Evolutionary conservation across 1,139 yeast species (phyloP).

Genomic region (Debaryomycetaceae sp.): DNA sequence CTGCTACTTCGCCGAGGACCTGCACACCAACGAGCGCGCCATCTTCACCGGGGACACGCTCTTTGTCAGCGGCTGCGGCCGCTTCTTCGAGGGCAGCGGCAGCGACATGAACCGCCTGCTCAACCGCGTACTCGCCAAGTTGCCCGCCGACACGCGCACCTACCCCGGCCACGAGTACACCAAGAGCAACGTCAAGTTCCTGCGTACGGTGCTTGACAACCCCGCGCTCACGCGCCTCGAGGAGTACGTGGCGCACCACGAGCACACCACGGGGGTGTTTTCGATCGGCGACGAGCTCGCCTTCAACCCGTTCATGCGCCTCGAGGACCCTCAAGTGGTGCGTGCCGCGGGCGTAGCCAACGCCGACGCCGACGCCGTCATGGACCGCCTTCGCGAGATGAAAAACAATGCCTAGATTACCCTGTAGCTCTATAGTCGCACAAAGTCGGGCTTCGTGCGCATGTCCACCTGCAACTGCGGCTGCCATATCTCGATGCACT

Average conservation of each 20-base stretch:
- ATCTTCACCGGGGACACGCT: slow-evolving; percentile 96
- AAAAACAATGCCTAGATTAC: slow-evolving; percentile 48
- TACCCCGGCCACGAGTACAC: slow-evolving; percentile 98
- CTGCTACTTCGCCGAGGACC: slow-evolving; percentile 74
- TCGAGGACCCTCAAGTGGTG: slow-evolving; percentile 53
- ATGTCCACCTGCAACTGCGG: slow-evolving; percentile 37
- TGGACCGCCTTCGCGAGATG: slow-evolving; percentile 65
- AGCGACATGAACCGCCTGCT: slow-evolving; percentile 73
- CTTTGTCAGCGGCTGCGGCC: slow-evolving; percentile 92
- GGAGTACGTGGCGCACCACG: slow-evolving; percentile 48
- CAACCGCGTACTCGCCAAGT: slow-evolving; percentile 48
- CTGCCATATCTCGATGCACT: slow-evolving; percentile 49
- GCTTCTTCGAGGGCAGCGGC: slow-evolving; percentile 91
- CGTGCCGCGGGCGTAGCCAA: slow-evolving; percentile 34
- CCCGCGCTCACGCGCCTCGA: slow-evolving; percentile 55
- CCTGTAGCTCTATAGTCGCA: slow-evolving; percentile 15
- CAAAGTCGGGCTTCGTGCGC: slow-evolving; percentile 33
- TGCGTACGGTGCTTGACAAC: slow-evolving; percentile 54
- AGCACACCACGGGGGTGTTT: slow-evolving; percentile 76
- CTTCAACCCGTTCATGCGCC: slow-evolving; percentile 87
- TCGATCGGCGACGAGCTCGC: slow-evolving; percentile 79
- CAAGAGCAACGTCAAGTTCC: slow-evolving; percentile 70
- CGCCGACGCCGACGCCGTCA: slow-evolving; percentile 48
- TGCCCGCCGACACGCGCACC: slow-evolving; percentile 69
- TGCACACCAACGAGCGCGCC: slow-evolving; percentile 55